Conservation (phyloP, 139 green algal species). For the Microglena sp. region DNA sequence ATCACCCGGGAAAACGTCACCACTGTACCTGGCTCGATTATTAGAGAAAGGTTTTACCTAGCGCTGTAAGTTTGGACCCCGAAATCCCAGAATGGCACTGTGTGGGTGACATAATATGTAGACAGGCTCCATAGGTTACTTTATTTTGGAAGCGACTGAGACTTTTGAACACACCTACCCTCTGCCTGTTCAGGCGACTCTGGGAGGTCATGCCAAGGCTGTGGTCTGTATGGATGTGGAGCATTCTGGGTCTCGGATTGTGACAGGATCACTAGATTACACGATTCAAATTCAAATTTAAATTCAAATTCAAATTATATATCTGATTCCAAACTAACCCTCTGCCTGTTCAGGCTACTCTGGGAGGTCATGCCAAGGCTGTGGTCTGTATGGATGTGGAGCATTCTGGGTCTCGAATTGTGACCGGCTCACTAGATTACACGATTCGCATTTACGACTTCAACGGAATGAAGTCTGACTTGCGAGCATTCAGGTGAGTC, state of each 20-base stretch:
- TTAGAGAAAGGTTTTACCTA: too few species aligned
- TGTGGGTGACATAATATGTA: too few species aligned
- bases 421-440: constrained; percentile 74
- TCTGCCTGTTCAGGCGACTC: not conserved
- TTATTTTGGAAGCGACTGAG: not conserved
- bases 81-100: not conserved
- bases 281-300: constrained; percentile 60
- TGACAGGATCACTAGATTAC: constrained; percentile 19
- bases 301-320: constrained; percentile 4
- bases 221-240: constrained; percentile 73
- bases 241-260: constrained; percentile 54
- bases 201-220: constrained; percentile 44
- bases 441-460: constrained; percentile 80
- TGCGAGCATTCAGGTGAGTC: constrained; percentile 57
- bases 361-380: constrained; percentile 44
- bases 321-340: not conserved
- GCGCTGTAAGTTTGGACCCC: too few species aligned
- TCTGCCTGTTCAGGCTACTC: not conserved
- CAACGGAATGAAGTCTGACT: constrained; percentile 82
- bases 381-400: constrained; percentile 73
- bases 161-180: not conserved
- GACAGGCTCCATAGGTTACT: not conserved
- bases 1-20: too few species aligned
- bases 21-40: too few species aligned
- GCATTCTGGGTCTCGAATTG: constrained; percentile 54